A percentile compares a stretch with the other conserved stretches of the same genome.
Conservation (phyloP, 257 asterid genomes). For the Solanum appendiculatum region DNA sequence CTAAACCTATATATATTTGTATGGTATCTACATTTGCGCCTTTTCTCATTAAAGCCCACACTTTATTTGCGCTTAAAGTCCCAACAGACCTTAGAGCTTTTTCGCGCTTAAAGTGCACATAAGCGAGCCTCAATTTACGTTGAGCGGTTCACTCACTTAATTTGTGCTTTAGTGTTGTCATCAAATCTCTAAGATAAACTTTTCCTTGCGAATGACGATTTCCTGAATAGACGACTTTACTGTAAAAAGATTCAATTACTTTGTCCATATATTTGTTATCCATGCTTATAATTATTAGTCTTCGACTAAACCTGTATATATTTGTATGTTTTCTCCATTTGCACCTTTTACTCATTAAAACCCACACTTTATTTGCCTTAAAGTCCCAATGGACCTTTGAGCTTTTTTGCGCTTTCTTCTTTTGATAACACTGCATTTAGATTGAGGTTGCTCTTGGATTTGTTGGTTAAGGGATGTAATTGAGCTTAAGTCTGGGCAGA, state of each 20-base stretch:
- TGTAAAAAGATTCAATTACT: neutral
- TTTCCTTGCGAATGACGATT: neutral
- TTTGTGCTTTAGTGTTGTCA: neutral
- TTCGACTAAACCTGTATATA: neutral
- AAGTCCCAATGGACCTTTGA: neutral
- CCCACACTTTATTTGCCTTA: neutral
- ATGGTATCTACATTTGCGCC: neutral
- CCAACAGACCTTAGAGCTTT: neutral
- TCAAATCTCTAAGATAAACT: neutral
- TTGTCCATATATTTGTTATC: neutral
- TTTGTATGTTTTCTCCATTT: neutral
- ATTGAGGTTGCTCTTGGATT: neutral
- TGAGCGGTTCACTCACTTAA: neutral
- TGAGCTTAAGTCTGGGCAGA: neutral
- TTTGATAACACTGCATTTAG: neutral
- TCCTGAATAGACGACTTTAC: neutral
- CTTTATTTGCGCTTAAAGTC: neutral
- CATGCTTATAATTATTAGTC: neutral
- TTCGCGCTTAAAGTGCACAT: neutral
- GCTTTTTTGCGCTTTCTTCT: neutral
- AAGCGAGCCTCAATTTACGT: neutral
- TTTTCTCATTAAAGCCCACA: neutral
- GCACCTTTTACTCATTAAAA: neutral
- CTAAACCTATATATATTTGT: neutral
- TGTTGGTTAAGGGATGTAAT: neutral